phyloP scores from a whole-genome alignment of 768 basidiomycete genomes.

The Tulasnella sp. region DNA sequence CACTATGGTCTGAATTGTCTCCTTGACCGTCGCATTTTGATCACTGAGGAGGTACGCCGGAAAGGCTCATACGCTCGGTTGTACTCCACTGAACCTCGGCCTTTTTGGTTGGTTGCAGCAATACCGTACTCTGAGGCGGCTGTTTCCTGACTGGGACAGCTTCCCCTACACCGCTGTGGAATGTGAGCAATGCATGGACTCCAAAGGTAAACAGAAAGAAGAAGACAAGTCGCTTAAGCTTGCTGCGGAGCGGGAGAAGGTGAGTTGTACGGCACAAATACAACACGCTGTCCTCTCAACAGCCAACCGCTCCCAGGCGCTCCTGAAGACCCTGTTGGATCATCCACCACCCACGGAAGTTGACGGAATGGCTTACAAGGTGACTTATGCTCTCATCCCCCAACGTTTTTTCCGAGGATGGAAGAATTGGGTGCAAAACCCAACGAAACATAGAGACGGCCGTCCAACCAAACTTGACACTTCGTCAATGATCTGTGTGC shows the following conservation, averaged over 20 bases:
- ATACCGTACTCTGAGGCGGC: slow-evolving; percentile 37
- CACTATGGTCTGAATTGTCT: slow-evolving; percentile 54
- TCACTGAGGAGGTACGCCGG: slow-evolving; percentile 45
- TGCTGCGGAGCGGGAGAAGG: slow-evolving; percentile 68
- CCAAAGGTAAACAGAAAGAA: slow-evolving; percentile 47
- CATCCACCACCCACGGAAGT: no score
- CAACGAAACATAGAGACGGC: slow-evolving; percentile 31
- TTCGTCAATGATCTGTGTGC: slow-evolving; percentile 59
- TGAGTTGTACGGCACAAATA: slow-evolving; percentile 21
- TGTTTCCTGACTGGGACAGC: slow-evolving; percentile 60
- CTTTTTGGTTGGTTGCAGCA: slow-evolving; percentile 34
- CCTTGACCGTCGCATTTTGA: slow-evolving; percentile 43
- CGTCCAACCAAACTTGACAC: slow-evolving; percentile 52
- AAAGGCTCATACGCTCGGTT: no score
- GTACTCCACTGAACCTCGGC: no score
- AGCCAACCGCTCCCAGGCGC: not conserved
- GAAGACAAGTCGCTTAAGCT: slow-evolving; percentile 48
- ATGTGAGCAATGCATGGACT: slow-evolving; percentile 54
- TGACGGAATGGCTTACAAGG: slow-evolving; percentile 36
- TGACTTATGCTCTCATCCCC: slow-evolving; percentile 48
- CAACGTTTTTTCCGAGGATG: slow-evolving; percentile 53
- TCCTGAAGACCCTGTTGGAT: slow-evolving; percentile 20
- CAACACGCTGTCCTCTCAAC: not conserved
- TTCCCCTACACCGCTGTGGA: slow-evolving; percentile 37
- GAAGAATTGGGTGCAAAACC: slow-evolving; percentile 56